Percentiles rank a stretch among this genome's conserved stretches.
Evolutionary conservation across 75 land plant genomes (phyloP).

Genomic region (Azolla pinnata): DNA sequence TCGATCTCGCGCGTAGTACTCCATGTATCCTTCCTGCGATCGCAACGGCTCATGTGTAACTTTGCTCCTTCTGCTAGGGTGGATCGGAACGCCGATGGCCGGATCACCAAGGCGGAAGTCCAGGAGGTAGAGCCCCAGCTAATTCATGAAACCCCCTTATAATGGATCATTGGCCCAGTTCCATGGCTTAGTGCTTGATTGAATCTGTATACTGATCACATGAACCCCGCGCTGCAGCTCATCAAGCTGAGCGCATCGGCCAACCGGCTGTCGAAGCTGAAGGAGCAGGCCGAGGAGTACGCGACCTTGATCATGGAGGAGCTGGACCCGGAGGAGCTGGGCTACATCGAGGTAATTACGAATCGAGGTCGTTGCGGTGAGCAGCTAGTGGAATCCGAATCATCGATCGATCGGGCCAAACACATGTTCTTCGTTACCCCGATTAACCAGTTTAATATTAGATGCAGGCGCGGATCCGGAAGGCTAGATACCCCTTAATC

Average conservation of each 20-base stretch:
- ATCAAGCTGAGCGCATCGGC: constrained; percentile 28
- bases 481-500: not conserved
- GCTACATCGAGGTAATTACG: constrained; percentile 25
- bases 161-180: not conserved
- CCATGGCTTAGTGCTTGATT: not conserved
- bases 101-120: constrained; percentile 21
- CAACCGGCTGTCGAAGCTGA: constrained; percentile 22
- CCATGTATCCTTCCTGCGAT: not conserved
- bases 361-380: too few species aligned
- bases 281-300: constrained; percentile 25
- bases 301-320: constrained; percentile 29
- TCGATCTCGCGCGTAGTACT: not conserved
- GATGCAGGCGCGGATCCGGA: not conserved
- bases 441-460: too few species aligned
- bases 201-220: not conserved
- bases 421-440: not conserved
- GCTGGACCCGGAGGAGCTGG: constrained; percentile 18
- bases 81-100: constrained; percentile 28
- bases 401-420: not conserved
- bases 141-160: not conserved
- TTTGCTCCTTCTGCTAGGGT: constrained; percentile 12
- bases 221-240: constrained; percentile 6
- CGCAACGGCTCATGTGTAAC: not conserved
- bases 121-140: constrained; percentile 13
- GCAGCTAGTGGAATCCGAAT: too few species aligned